These are phyloP conservation scores for Zymoseptoria brevis DNA, from an alignment of 2,329 filamentous ascomycete species.

Conservation along the genomic window DNA sequence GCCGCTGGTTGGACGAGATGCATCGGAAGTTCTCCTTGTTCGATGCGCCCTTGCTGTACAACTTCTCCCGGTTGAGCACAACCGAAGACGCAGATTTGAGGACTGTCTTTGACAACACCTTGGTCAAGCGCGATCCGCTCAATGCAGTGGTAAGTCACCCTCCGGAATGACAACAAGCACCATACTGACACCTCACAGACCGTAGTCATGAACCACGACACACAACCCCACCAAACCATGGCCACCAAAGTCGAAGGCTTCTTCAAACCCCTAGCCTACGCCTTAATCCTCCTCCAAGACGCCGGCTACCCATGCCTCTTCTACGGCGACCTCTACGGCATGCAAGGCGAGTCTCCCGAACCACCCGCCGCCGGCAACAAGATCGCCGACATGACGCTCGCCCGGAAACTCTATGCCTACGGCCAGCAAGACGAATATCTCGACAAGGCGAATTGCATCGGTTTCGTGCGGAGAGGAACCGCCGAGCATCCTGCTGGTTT, in stretches of 20 bases:
- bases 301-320: slow-evolving; percentile 59
- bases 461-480: slow-evolving; percentile 49
- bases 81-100: slow-evolving; percentile 53
- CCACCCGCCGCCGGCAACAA: slow-evolving; percentile 32
- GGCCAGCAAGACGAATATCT: slow-evolving; percentile 58
- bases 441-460: slow-evolving; percentile 52
- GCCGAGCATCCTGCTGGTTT: slow-evolving; percentile 43
- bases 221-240: slow-evolving; percentile 53
- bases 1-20: slow-evolving; percentile 43
- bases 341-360: slow-evolving; percentile 42
- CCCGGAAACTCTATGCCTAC: slow-evolving; percentile 58
- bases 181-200: slow-evolving; percentile 32
- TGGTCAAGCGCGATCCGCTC: slow-evolving; percentile 11
- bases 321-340: slow-evolving; percentile 61
- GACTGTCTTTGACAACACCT: slow-evolving; percentile 21
- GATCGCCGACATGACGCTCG: slow-evolving; percentile 51
- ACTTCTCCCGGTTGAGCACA: slow-evolving; percentile 47
- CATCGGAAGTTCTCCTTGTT: slow-evolving; percentile 54
- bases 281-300: slow-evolving; percentile 58
- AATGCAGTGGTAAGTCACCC: slow-evolving; percentile 8
- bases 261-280: slow-evolving; percentile 65
- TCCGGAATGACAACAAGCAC: background rate
- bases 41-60: slow-evolving; percentile 60
- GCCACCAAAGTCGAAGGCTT: slow-evolving; percentile 55
- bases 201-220: slow-evolving; percentile 61